Evolutionary conservation across 2,329 filamentous ascomycete genomes (phyloP), one percentile per base, ranked within the genome.

Genomic region (Apiospora marii): DNA sequence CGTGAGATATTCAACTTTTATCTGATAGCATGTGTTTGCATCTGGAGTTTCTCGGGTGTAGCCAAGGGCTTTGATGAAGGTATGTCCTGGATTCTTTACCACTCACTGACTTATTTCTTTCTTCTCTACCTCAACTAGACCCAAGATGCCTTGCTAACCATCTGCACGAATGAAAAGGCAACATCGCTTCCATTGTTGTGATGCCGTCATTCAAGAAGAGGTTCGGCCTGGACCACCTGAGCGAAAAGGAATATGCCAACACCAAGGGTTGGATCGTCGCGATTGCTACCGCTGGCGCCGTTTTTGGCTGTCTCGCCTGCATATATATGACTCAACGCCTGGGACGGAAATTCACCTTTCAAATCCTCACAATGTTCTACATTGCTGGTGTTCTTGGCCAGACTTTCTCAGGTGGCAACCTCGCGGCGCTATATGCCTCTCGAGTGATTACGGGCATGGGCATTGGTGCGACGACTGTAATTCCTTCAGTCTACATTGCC

Each of bases 361-460:
- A 79, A 19, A 49, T 80, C 0, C 77, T 80, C 37, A 84, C 73
- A 69, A 74, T 82, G 43, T 71, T 82, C 0, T 82, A 84, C 13
- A 82, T 85, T 37, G 75, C 80, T n/a, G 83, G 83, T 8, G 74
- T 78, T 7, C 73, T 82, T 12, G 80, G 79, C 0, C 81, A 81
- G 49, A 76, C 79, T 0, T 80, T 82, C 44, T 77, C 76, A 16
- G 75, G 73, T 30, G 80, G 79, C 0, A 80, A 72, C 1, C 70
- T 82, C 4, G 72, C 72, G 0, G 79, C 69, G 0, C 69, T 82
- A 0, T 82, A 81, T 30, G 70, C 72, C 0, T 75, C 77, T 0
- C 74, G 79, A n/a, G 69, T 80, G 4, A 75, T 80, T 13, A 13
- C 78, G 1, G 78, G 79, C 43, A 51, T 80, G 2, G 78, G 77